Evolutionary conservation across 441 rosid species (phyloP).

Genomic region (Gossypium trilobum): DNA sequence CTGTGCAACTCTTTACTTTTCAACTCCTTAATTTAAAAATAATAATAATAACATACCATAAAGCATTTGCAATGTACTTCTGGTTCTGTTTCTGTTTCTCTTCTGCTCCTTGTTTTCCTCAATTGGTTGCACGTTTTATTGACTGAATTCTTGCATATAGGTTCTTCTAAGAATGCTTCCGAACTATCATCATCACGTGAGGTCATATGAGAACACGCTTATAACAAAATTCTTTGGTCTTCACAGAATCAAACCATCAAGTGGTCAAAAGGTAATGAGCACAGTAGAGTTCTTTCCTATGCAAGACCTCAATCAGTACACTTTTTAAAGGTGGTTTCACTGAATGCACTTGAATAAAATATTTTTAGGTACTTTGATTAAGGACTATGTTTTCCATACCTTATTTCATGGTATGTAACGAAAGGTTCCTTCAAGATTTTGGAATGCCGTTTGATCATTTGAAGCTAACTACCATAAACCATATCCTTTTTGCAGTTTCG

Average conservation of each 20-base stretch:
- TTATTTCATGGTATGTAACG: background rate
- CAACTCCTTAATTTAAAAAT: background rate
- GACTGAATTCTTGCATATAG: conserved; percentile 34
- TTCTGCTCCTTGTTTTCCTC: conserved; percentile 3
- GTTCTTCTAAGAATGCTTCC: conserved; percentile 97
- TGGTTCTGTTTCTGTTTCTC: background rate
- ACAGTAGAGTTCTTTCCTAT: background rate
- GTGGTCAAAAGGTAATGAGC: conserved; percentile 77
- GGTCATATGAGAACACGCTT: conserved; percentile 83
- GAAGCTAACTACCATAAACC: conserved; percentile 25
- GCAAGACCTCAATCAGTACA: background rate
- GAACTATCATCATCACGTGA: conserved; percentile 80
- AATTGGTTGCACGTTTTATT: conserved; percentile 12
- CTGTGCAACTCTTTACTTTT: background rate
- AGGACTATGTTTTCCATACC: conserved; percentile 6
- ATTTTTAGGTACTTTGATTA: background rate
- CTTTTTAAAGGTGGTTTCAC: background rate
- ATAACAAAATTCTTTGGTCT: conserved; percentile 95
- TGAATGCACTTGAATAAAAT: background rate
- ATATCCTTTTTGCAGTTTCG: conserved; percentile 63
- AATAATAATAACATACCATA: background rate
- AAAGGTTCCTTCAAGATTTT: conserved; percentile 10
- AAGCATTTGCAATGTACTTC: conserved; percentile 1
- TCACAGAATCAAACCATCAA: conserved; percentile 95
- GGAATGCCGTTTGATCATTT: conserved; percentile 1